Percentiles rank a stretch among this genome's conserved stretches.
phyloP scores from a whole-genome alignment of 371 early-diverging fungal genomes.

The Nematocida parisii region DNA sequence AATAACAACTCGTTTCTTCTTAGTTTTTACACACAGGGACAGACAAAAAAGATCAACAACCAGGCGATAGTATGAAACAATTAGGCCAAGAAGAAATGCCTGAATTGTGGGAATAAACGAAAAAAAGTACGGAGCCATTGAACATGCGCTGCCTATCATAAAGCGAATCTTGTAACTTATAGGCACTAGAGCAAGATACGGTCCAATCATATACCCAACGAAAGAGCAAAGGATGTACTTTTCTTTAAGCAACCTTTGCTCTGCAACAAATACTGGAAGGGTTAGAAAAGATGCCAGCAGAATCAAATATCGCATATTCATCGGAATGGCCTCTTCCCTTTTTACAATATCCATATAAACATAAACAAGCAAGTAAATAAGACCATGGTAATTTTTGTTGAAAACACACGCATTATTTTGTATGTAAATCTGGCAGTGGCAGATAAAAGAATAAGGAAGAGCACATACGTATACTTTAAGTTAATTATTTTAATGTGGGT shows the following conservation, averaged over 20 bases:
- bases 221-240: conserved; percentile 36
- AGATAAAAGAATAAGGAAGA: too few relatives aligned
- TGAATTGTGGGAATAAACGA: not conserved
- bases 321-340: conserved; percentile 15
- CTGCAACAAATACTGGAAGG: conserved; percentile 27
- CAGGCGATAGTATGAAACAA: conserved; percentile 30
- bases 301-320: conserved; percentile 35
- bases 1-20: conserved; percentile 10
- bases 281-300: conserved; percentile 14
- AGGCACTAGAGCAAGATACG: conserved; percentile 37
- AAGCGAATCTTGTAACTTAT: conserved; percentile 28
- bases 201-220: conserved; percentile 28
- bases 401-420: not conserved
- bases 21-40: conserved; percentile 40
- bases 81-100: conserved; percentile 37
- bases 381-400: not conserved
- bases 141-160: conserved; percentile 22
- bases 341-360: conserved; percentile 40
- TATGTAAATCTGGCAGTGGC: too few relatives aligned
- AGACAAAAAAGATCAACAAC: conserved; percentile 22
- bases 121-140: conserved; percentile 16
- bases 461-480: too few relatives aligned
- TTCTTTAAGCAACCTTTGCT: conserved; percentile 13
- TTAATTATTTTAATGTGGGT: too few relatives aligned
- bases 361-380: conserved; percentile 20